These are phyloP conservation scores for Aspergillus tamarii DNA, from an alignment of 2,329 filamentous ascomycete species.

Conservation along the genomic window DNA sequence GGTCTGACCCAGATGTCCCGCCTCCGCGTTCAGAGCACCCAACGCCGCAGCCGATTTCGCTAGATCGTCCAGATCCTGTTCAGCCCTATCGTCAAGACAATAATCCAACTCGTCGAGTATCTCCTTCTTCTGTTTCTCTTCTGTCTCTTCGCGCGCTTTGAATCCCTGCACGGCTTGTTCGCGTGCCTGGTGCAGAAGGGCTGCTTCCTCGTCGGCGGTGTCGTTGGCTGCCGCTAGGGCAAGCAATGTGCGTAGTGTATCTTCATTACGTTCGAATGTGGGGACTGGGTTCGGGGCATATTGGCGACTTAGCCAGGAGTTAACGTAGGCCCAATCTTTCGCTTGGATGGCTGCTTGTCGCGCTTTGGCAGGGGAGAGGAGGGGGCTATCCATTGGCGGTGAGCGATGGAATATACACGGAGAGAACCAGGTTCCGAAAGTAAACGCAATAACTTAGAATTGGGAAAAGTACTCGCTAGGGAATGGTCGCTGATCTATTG, in stretches of 20 bases:
- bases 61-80: conserved; percentile 60
- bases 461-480: conserved; percentile 5
- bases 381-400: conserved; percentile 40
- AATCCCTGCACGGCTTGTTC: conserved; percentile 39
- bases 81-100: conserved; percentile 57
- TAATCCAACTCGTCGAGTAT: conserved; percentile 60
- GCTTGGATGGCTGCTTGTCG: conserved; percentile 79
- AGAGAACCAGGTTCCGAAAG: too few relatives aligned
- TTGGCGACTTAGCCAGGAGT: conserved; percentile 76
- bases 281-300: conserved; percentile 68
- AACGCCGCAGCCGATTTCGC: conserved; percentile 56
- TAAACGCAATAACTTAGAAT: neutral
- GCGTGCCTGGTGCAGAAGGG: conserved; percentile 39
- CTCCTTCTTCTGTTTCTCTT: conserved; percentile 38
- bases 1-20: conserved; percentile 53
- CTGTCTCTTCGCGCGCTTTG: conserved; percentile 33
- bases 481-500: too few relatives aligned
- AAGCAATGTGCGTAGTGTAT: conserved; percentile 76
- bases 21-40: conserved; percentile 53
- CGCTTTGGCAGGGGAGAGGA: conserved; percentile 65
- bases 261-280: conserved; percentile 81
- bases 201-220: conserved; percentile 55
- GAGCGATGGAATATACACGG: neutral
- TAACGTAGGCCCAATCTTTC: conserved; percentile 89
- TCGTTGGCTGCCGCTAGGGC: conserved; percentile 77